Evolutionary conservation across 1,139 yeast genomes (phyloP).

Genomic region (Scheffersomyces segobiensis): DNA sequence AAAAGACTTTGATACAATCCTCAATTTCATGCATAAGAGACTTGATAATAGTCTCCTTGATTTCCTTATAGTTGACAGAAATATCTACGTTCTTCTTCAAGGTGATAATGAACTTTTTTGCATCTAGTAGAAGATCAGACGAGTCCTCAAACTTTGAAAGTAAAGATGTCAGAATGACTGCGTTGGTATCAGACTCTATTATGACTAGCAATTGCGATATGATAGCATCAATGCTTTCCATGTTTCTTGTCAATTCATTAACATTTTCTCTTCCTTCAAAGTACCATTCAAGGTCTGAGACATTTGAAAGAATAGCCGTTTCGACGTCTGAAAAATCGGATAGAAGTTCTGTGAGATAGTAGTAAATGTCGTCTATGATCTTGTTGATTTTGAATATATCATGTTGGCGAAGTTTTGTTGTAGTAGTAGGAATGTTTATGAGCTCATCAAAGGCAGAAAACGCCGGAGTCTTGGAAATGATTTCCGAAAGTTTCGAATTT

Average conservation of each 20-base stretch:
- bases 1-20: constrained; percentile 39
- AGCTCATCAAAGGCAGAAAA: constrained; percentile 38
- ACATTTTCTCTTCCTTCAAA: constrained; percentile 49
- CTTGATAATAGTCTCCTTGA: constrained; percentile 50
- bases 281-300: constrained; percentile 42
- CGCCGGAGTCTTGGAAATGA: constrained; percentile 20
- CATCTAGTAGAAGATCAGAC: constrained; percentile 41
- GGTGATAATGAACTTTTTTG: constrained; percentile 36
- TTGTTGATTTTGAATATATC: constrained; percentile 33
- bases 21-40: constrained; percentile 54
- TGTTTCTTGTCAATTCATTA: constrained; percentile 32
- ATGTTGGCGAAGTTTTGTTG: constrained; percentile 24
- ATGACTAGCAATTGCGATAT: constrained; percentile 39
- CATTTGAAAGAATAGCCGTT: constrained; percentile 6
- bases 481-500: constrained; percentile 12
- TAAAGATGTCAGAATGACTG: constrained; percentile 10
- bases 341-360: constrained; percentile 24
- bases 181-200: constrained; percentile 30
- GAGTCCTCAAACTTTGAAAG: constrained; percentile 33
- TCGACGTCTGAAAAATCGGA: constrained; percentile 13
- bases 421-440: constrained; percentile 20
- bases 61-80: constrained; percentile 59
- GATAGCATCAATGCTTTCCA: constrained; percentile 49
- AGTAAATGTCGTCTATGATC: constrained; percentile 31
- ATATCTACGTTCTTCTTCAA: constrained; percentile 51